Base-by-base conservation (phyloP, 2,329 filamentous ascomycete species). In the Colletotrichum scovillei region DNA sequence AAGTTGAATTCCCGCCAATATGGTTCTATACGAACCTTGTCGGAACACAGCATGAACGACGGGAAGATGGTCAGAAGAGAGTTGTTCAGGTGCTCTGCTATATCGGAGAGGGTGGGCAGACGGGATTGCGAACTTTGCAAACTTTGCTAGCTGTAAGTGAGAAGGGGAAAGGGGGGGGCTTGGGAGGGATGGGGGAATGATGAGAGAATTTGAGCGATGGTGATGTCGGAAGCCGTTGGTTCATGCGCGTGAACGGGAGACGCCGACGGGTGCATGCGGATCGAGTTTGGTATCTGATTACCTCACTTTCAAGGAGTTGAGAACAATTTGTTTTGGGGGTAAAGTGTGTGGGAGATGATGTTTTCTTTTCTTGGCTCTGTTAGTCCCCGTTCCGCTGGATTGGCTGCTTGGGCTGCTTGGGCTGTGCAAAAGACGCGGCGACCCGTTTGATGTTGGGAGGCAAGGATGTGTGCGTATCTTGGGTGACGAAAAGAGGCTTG, bases 11-110 rank as follows among this genome's bases (percentile, higher is more conserved):
- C 65, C 70, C 70, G 66, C 66, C 46, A 42, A 32, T 64, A 60
- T 69, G 70, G 70, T 65, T 60, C 66, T 32, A 64, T 69, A 65
- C 66, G 66, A 69, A 69, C 59, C 59, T 46, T 69, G 70, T 69
- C 59, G 70, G 66, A 69, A 73, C 70, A 73, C 70, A 65, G 46
- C 70, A 69, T 69, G 66, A 73, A 69, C 53, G 46, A 69, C 55
- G 46, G 70, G 55, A 60, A 69, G 28, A 26, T 12, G 46, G 19
- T 16, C 3, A 3, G 12, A 19, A 24, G n/a, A 32, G 46, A 55
- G 9, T 16, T 6, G n/a, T 11, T 55, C 24, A n/a, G n/a, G n/a
- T 38, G 12, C 35, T 38, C 12, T 38, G 12, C 1, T 16, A 3
- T 16, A 1, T 26, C 26, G n/a, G 26, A 26, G 9, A 19, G 35